Evolutionary conservation across 2,329 filamentous ascomycete species (phyloP).

Genomic region (Phyllosticta paracitricarpa): DNA sequence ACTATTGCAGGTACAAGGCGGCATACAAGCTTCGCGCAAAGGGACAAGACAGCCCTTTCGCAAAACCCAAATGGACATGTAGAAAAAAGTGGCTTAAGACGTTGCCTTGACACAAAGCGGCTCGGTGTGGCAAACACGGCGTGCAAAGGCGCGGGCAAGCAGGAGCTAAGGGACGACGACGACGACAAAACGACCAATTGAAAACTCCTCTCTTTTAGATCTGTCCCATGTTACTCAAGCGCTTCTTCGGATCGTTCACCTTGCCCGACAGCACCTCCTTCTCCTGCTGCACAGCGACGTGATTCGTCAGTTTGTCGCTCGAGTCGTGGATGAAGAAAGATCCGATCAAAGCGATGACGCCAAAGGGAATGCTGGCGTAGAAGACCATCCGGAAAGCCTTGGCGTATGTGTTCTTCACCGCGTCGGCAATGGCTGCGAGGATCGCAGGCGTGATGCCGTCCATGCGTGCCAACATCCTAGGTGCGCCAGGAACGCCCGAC

Average conservation of each 20-base stretch:
- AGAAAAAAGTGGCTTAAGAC: no score
- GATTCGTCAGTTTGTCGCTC: conserved; percentile 22
- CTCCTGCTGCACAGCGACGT: conserved; percentile 23
- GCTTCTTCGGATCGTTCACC: not conserved
- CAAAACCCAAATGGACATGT: no score
- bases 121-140: no score
- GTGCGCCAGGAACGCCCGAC: conserved; percentile 18
- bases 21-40: no score
- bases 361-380: conserved; percentile 19
- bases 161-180: no score
- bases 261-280: conserved; percentile 14
- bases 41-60: no score
- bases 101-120: no score
- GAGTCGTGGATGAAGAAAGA: conserved; percentile 20
- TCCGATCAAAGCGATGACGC: conserved; percentile 14
- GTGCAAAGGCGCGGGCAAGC: no score
- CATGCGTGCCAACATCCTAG: conserved; percentile 8
- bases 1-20: no score
- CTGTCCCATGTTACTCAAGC: not conserved
- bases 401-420: conserved; percentile 23
- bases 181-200: no score
- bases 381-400: conserved; percentile 20
- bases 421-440: conserved; percentile 13
- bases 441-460: conserved; percentile 12
- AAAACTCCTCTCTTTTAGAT: not conserved